phyloP scores from a whole-genome alignment of 768 basidiomycete genomes.

The Mycena rebaudengoi region DNA sequence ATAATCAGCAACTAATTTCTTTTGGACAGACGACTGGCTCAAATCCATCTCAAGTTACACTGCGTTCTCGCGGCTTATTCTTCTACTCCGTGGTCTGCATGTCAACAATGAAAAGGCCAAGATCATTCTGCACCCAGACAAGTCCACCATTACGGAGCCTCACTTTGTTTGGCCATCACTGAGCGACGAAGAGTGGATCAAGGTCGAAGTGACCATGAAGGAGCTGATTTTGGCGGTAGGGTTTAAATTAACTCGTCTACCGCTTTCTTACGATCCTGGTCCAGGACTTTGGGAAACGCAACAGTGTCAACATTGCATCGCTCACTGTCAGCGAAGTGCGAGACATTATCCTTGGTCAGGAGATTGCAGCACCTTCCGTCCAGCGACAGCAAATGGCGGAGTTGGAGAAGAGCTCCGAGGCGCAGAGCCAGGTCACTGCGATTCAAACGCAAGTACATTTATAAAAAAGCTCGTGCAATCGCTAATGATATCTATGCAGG shows the following conservation, averaged over 20 bases:
- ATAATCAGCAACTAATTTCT: no score
- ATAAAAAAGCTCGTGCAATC: neutral
- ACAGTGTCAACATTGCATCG: conserved; percentile 98
- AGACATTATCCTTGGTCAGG: conserved; percentile 98
- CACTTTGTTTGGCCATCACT: conserved; percentile 98
- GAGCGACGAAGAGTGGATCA: conserved; percentile 96
- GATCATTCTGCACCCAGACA: conserved; percentile 97
- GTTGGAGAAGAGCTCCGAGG: conserved; percentile 95
- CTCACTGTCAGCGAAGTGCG: conserved; percentile 96
- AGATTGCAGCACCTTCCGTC: conserved; percentile 93
- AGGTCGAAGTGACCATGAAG: conserved; percentile 98
- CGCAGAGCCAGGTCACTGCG: conserved; percentile 94
- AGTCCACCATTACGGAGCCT: conserved; percentile 94
- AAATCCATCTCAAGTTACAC: conserved; percentile 99
- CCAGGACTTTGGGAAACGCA: conserved; percentile 97
- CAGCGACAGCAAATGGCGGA: conserved; percentile 99
- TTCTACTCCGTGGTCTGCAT: conserved; percentile 96
- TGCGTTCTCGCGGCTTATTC: conserved; percentile 96
- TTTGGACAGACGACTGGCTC: conserved; percentile 97
- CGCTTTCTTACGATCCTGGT: conserved; percentile 11
- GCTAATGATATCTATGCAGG: conserved; percentile 41
- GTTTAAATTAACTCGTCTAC: conserved; percentile 12
- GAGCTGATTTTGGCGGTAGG: conserved; percentile 90
- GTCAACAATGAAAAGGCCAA: conserved; percentile 99
- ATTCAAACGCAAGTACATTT: conserved; percentile 75